A percentile compares a stretch with the other conserved stretches of the same genome.
Evolutionary conservation across 163 green algal genomes (phyloP).

Genomic region (Scenedesmus sp.): DNA sequence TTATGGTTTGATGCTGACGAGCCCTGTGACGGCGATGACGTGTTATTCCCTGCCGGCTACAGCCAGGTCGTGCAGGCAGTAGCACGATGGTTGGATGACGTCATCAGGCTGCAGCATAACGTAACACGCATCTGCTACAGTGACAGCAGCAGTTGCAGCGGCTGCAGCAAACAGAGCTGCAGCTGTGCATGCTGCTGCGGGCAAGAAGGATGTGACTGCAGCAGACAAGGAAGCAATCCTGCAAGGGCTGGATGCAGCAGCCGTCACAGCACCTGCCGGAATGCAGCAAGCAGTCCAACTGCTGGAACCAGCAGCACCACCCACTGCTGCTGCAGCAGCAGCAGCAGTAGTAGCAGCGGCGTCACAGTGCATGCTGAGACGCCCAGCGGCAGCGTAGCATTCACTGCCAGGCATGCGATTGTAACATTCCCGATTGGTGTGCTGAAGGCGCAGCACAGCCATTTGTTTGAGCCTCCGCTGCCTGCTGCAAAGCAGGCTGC

Average conservation of each 20-base stretch:
- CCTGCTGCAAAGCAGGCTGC: constrained; percentile 23
- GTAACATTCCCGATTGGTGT: constrained; percentile 36
- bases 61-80: not conserved
- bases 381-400: not conserved
- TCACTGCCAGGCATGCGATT: constrained; percentile 8
- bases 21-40: constrained; percentile 1
- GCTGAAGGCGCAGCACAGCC: constrained; percentile 2
- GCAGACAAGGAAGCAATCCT: too few species aligned
- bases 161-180: not conserved
- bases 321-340: not conserved
- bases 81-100: not conserved
- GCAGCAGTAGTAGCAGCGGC: not conserved
- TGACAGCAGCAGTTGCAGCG: not conserved
- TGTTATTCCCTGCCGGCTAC: constrained; percentile 10
- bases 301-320: not conserved
- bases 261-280: not conserved
- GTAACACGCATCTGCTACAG: not conserved
- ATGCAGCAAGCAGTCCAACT: not conserved
- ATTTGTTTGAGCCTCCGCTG: constrained; percentile 25
- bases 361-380: not conserved
- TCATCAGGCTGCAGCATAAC: constrained; percentile 4
- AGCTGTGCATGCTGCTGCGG: not conserved
- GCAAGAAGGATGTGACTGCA: not conserved
- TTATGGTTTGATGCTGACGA: constrained; percentile 23
- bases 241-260: too few species aligned